Evolutionary conservation across 805 yeast genomes (phyloP).

Genomic region (Monosporozyma servazzii): DNA sequence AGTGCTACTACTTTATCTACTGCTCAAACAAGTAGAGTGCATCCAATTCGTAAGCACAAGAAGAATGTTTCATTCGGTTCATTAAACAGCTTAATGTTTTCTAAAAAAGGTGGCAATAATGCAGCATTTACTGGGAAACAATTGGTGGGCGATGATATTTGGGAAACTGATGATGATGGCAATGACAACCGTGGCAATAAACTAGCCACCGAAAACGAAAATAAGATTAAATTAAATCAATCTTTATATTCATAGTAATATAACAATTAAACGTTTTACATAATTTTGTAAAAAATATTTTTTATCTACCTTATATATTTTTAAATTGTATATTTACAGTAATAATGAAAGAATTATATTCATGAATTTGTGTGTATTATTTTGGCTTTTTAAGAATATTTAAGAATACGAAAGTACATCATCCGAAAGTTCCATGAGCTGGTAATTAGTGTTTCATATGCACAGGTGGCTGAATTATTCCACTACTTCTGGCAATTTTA

Average conservation of each 20-base stretch:
- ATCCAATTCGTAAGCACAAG: slow-evolving; percentile 26
- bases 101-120: slow-evolving; percentile 21
- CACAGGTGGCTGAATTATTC: neutral
- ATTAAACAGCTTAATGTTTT: slow-evolving; percentile 27
- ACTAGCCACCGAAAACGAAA: slow-evolving; percentile 6
- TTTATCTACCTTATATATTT: neutral
- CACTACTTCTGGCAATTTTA: neutral
- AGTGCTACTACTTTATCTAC: slow-evolving; percentile 18
- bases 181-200: neutral
- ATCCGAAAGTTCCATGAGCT: neutral
- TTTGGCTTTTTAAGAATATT: neutral
- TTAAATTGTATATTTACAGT: neutral
- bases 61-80: slow-evolving; percentile 30
- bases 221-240: slow-evolving; percentile 21
- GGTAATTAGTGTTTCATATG: neutral
- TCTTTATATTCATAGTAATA: slow-evolving; percentile 21
- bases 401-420: neutral
- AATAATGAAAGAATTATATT: neutral
- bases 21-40: slow-evolving; percentile 12
- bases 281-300: neutral
- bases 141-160: slow-evolving; percentile 24
- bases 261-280: neutral
- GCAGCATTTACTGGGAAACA: slow-evolving; percentile 19
- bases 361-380: neutral
- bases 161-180: slow-evolving; percentile 18